Percentiles rank a stretch among this genome's conserved stretches.
Conservation (phyloP, 2,329 filamentous ascomycete genomes). For the Metarhizium humberi region DNA sequence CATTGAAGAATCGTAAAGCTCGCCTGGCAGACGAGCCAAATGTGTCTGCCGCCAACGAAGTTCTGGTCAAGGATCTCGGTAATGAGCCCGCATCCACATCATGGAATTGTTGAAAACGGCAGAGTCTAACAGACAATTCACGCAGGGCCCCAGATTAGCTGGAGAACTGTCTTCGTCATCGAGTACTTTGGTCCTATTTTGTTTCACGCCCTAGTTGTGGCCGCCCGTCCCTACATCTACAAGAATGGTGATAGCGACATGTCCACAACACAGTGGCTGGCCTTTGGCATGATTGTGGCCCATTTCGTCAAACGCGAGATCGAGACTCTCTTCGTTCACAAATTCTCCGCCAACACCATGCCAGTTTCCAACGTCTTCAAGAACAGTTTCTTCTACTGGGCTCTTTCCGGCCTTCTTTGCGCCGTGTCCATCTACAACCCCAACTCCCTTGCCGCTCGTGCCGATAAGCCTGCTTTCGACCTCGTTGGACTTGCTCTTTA, state of each 20-base stretch:
- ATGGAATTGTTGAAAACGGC: not conserved
- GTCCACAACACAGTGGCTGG: constrained; percentile 61
- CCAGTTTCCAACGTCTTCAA: constrained; percentile 84
- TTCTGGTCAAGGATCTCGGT: constrained; percentile 94
- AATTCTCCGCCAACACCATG: constrained; percentile 93
- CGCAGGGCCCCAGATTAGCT: constrained; percentile 76
- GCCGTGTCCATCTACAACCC: constrained; percentile 82
- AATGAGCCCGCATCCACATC: constrained; percentile 20
- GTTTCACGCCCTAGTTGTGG: constrained; percentile 69
- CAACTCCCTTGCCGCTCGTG: constrained; percentile 53
- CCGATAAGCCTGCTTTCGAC: constrained; percentile 40
- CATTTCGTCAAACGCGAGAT: constrained; percentile 95
- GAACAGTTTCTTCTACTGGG: constrained; percentile 94
- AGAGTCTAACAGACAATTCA: not conserved
- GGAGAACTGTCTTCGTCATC: constrained; percentile 89
- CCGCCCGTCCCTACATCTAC: constrained; percentile 57
- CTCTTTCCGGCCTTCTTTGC: constrained; percentile 68
- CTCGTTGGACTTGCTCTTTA: constrained; percentile 64
- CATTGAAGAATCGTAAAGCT: constrained; percentile 52
- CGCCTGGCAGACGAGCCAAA: constrained; percentile 37
- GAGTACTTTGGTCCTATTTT: constrained; percentile 90
- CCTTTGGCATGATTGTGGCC: constrained; percentile 61
- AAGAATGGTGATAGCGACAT: constrained; percentile 37
- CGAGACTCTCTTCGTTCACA: constrained; percentile 90
- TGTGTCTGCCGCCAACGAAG: constrained; percentile 39